Evolutionary conservation across 23 red algal species (phyloP).

Genomic region (Gracilariopsis chorda): DNA sequence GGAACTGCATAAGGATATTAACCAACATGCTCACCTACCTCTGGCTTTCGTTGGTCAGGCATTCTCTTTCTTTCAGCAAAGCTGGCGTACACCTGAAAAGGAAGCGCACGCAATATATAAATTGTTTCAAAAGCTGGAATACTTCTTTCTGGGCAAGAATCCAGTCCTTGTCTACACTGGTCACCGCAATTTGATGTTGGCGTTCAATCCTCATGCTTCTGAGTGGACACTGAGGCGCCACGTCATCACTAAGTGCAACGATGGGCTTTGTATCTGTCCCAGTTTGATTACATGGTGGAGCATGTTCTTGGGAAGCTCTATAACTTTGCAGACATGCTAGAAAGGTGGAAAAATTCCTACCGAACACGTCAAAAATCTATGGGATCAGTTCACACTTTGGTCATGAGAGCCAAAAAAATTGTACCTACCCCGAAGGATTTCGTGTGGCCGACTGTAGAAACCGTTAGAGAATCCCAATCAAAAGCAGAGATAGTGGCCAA

Average conservation of each 20-base stretch:
- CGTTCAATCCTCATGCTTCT: not conserved
- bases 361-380: not conserved
- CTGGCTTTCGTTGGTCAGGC: constrained; percentile 11
- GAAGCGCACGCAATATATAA: constrained; percentile 24
- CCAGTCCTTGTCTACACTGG: not conserved
- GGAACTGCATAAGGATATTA: not conserved
- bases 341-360: constrained; percentile 10
- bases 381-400: not conserved
- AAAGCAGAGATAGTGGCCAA: not conserved
- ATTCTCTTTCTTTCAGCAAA: not conserved
- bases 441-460: constrained; percentile 2
- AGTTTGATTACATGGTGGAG: not conserved
- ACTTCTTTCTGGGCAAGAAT: not conserved
- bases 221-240: not conserved
- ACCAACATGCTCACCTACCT: not conserved
- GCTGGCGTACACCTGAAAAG: constrained; percentile 26
- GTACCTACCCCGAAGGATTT: not conserved
- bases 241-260: constrained; percentile 18
- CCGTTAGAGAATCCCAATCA: not conserved
- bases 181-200: constrained; percentile 22
- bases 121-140: not conserved
- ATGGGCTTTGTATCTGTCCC: constrained; percentile 9
- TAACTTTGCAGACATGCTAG: constrained; percentile 1
- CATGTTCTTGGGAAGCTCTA: not conserved
- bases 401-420: not conserved